Conservation (phyloP, 139 green algal genomes). For the Coccomyxa sp. region DNA sequence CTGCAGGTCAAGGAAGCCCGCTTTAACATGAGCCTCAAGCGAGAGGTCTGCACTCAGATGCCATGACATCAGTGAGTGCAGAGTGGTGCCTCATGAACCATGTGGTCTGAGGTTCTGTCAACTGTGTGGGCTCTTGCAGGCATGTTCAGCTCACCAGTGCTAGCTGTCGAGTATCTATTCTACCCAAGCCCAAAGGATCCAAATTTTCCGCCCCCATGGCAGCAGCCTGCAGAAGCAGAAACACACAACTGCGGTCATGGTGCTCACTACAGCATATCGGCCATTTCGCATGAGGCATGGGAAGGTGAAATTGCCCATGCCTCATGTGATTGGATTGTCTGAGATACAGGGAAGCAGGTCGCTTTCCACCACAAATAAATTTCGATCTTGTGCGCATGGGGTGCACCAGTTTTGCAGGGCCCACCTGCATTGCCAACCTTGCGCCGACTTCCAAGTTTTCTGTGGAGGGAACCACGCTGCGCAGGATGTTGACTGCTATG, state of each 20-base stretch:
- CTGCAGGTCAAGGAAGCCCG: neutral
- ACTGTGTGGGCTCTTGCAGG: too few species aligned
- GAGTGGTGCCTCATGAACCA: too few species aligned
- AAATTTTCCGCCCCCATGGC: slow-evolving; percentile 26
- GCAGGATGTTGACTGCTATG: slow-evolving; percentile 23
- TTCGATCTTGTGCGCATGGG: too few species aligned
- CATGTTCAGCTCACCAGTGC: slow-evolving; percentile 22
- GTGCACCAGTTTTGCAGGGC: neutral
- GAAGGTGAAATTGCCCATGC: too few species aligned
- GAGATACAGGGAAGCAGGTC: too few species aligned
- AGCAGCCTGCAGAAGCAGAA: slow-evolving; percentile 21
- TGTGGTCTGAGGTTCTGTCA: too few species aligned
- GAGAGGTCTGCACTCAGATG: too few species aligned
- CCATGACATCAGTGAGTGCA: too few species aligned
- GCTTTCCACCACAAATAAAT: too few species aligned
- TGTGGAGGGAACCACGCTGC: slow-evolving; percentile 21
- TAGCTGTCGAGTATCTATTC: slow-evolving; percentile 31
- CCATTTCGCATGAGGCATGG: neutral
- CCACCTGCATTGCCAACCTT: slow-evolving; percentile 9
- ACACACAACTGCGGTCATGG: too few species aligned
- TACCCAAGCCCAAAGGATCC: slow-evolving; percentile 46
- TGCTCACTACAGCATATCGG: neutral
- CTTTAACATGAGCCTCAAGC: too few species aligned
- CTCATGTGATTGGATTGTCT: too few species aligned
- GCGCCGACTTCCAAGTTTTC: slow-evolving; percentile 17